Evolutionary conservation across 2,329 filamentous ascomycete genomes (phyloP), one percentile per base, ranked within the genome.

Genomic region (Pseudocercospora macadamiae): DNA sequence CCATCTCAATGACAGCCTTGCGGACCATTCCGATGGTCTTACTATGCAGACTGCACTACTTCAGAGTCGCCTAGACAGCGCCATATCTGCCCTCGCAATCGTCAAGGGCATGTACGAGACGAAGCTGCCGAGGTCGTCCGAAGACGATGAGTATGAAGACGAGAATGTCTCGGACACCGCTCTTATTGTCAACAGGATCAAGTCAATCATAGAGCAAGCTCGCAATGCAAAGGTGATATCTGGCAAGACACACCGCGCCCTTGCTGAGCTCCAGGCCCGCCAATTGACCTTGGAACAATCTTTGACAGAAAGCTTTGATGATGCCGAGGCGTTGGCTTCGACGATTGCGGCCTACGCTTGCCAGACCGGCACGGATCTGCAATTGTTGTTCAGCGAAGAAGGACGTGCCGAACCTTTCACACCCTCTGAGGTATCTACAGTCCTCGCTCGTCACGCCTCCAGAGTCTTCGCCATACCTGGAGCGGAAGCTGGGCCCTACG

Each of bases 161-260:
- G 89, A 90, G 61, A 83, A 83, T 9, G 54, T 64, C 9, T 68
- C 67, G 78, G 71, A 73, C 54, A 48, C 70, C 9, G 67, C 86
- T 61, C 82, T 89, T 66, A 88, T 96, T 66, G 74, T 83, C 26
- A 86, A 86, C 68, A 90, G 88, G 72, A 80, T 88, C 1, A 91
- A 96, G 60, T 74, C 82, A 14, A 84, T 92, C 55, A 83, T 92
- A 60, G 86, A 85, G 12, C 88, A 92, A 69, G 90, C 89, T 6
- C 85, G 93, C 60, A 92, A 89, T 71, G 84, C 89, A 56, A 96
- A 96, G 80, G 90, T 96, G 30, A 83, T 93, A 49, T 86, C 89
- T 48, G 85, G 87, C 56, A 96, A 96, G 77, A 85, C 90, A 4
- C 83, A 90, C 39, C 86, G 89, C 53, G 86, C 89, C 16, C 77